A percentile compares a stretch with the other conserved stretches of the same genome.
These are phyloP conservation scores for Apophysomyces elegans DNA, from an alignment of 371 early-diverging fungal species.

Conservation along the genomic window DNA sequence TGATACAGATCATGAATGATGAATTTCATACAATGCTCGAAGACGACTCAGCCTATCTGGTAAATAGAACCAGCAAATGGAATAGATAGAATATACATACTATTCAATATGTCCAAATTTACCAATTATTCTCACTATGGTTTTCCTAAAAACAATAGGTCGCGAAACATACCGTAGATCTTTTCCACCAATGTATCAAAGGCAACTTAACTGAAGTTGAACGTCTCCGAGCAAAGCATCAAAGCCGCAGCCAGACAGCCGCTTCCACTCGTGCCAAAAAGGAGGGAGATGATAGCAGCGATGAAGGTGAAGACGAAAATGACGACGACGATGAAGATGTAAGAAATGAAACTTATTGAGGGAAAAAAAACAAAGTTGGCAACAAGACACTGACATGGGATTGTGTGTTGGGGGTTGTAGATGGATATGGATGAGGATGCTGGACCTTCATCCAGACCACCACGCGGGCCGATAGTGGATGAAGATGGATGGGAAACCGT, in stretches of 20 bases:
- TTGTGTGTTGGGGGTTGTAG: slow-evolving; percentile 11
- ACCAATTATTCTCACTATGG: too few species aligned
- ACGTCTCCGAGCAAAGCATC: slow-evolving; percentile 50
- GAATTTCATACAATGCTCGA: slow-evolving; percentile 70
- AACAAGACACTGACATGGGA: not conserved
- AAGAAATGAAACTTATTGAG: not conserved
- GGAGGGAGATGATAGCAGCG: slow-evolving; percentile 25
- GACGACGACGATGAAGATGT: slow-evolving; percentile 25
- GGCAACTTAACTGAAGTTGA: slow-evolving; percentile 59
- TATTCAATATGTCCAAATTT: too few species aligned
- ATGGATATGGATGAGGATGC: slow-evolving; percentile 50
- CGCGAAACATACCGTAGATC: slow-evolving; percentile 52
- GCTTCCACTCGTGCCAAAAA: slow-evolving; percentile 39
- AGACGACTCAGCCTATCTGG: slow-evolving; percentile 63
- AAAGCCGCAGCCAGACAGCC: slow-evolving; percentile 25
- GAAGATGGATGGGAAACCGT: slow-evolving; percentile 61
- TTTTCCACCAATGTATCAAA: slow-evolving; percentile 58
- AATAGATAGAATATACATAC: too few species aligned
- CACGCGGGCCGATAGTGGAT: slow-evolving; percentile 46
- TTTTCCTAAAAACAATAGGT: slow-evolving; percentile 24
- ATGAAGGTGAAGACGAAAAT: slow-evolving; percentile 43
- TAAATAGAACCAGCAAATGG: slow-evolving; percentile 12
- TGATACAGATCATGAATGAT: slow-evolving; percentile 67
- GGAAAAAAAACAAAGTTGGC: not conserved
- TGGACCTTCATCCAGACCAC: slow-evolving; percentile 26